These are phyloP conservation scores for Tricladium varicosporioides DNA, from an alignment of 2,329 filamentous ascomycete species.

Conservation along the genomic window DNA sequence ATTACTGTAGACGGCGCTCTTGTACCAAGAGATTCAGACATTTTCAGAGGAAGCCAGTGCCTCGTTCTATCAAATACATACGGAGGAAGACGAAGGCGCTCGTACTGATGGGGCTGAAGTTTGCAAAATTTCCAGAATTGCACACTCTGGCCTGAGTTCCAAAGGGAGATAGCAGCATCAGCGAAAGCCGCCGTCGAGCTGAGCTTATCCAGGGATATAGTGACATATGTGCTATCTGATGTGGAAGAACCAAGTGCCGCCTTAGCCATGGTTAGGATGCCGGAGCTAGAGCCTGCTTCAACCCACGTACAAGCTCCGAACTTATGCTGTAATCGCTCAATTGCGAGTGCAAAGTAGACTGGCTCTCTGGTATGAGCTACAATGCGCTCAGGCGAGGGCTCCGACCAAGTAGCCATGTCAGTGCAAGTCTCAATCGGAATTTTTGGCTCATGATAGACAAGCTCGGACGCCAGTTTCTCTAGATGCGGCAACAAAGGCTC, in stretches of 20 bases:
- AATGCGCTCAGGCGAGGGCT: neutral
- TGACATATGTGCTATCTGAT: too few species aligned
- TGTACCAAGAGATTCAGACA: too few species aligned
- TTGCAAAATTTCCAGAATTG: too few species aligned
- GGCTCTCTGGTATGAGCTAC: conserved; percentile 24
- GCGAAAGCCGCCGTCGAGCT: too few species aligned
- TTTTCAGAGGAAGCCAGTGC: too few species aligned
- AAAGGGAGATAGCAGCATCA: too few species aligned
- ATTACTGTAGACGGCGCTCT: too few species aligned
- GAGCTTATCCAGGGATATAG: too few species aligned
- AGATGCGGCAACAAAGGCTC: conserved; percentile 24
- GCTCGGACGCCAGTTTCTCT: conserved; percentile 13
- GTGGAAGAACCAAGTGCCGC: conserved; percentile 12
- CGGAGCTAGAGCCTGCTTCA: conserved; percentile 31
- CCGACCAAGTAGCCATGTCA: neutral
- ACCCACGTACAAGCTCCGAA: conserved; percentile 29
- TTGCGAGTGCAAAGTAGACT: conserved; percentile 29
- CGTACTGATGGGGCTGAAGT: too few species aligned
- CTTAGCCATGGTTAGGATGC: conserved; percentile 34
- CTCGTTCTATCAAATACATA: too few species aligned
- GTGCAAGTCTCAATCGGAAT: conserved; percentile 29
- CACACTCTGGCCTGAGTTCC: too few species aligned
- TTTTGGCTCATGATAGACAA: conserved; percentile 25
- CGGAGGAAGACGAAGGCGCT: too few species aligned
- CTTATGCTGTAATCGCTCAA: conserved; percentile 21